Evolutionary conservation across 2,329 filamentous ascomycete species (phyloP).

Genomic region (Xylaria sp.): DNA sequence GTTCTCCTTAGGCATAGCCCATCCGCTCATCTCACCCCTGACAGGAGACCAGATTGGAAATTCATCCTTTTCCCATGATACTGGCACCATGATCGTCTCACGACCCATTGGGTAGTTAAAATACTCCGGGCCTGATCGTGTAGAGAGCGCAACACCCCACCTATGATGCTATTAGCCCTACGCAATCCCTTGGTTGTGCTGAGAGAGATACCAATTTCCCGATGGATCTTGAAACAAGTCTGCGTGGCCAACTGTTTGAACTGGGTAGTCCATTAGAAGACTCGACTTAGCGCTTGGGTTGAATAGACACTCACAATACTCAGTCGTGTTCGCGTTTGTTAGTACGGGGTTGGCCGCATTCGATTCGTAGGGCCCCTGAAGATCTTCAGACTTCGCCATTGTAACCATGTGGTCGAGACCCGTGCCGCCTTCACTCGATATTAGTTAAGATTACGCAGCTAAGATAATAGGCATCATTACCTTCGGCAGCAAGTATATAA

Average conservation of each 20-base stretch:
- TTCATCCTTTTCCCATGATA: conserved; percentile 51
- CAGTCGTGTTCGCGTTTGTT: conserved; percentile 57
- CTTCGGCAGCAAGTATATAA: conserved; percentile 65
- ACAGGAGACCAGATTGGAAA: conserved; percentile 54
- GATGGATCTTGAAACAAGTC: conserved; percentile 64
- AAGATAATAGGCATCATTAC: conserved; percentile 36
- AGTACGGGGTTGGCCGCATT: conserved; percentile 59
- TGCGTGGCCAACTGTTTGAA: conserved; percentile 67
- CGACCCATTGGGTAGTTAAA: conserved; percentile 57
- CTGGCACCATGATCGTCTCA: conserved; percentile 56
- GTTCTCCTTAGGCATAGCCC: conserved; percentile 40
- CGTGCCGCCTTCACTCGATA: conserved; percentile 55
- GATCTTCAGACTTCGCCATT: conserved; percentile 56
- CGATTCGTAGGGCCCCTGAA: conserved; percentile 59
- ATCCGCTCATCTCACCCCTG: conserved; percentile 52
- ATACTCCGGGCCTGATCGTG: conserved; percentile 54
- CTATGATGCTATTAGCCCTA: conserved; percentile 36
- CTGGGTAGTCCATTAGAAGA: conserved; percentile 37
- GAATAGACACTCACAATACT: conserved; percentile 51
- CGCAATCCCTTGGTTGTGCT: background rate
- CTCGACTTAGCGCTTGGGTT: too few relatives aligned
- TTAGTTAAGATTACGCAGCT: background rate
- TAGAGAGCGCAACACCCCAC: conserved; percentile 57
- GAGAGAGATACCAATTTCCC: conserved; percentile 51
- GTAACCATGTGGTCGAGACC: conserved; percentile 61